A percentile compares a stretch with the other conserved stretches of the same genome.
These are phyloP conservation scores for Juglanconis juglandina DNA, from an alignment of 2,329 filamentous ascomycete species.

Conservation along the genomic window DNA sequence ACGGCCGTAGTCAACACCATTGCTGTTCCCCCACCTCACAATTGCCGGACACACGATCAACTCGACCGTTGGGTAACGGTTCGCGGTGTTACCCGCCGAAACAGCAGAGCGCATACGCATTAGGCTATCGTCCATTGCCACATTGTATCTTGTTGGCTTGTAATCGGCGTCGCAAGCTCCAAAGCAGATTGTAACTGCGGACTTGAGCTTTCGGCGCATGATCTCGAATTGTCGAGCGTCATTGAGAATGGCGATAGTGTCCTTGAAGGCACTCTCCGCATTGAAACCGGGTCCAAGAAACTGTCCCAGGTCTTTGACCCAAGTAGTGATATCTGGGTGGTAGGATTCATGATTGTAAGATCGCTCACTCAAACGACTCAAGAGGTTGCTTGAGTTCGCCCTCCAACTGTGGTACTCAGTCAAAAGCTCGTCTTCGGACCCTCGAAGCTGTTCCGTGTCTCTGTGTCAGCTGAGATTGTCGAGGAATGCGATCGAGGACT, in stretches of 20 bases:
- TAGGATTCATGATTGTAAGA: not conserved
- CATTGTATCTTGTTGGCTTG: not conserved
- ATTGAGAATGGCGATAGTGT: not conserved
- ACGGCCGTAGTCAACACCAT: not conserved
- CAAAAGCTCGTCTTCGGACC: not conserved
- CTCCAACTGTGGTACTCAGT: constrained; percentile 16
- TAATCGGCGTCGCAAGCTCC: no score
- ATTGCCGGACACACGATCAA: constrained; percentile 3
- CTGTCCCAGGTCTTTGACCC: not conserved
- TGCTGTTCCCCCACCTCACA: constrained; percentile 3
- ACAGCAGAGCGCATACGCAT: not conserved
- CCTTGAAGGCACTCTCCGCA: not conserved
- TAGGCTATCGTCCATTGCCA: fast-evolving
- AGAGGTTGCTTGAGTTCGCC: constrained; percentile 12
- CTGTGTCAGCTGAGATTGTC: not conserved
- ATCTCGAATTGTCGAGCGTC: constrained; percentile 2
- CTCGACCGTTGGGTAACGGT: not conserved
- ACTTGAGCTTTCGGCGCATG: not conserved
- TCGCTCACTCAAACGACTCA: not conserved
- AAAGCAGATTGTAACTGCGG: not conserved
- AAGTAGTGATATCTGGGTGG: not conserved
- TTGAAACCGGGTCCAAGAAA: not conserved
- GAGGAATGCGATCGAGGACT: not conserved
- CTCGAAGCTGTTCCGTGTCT: not conserved
- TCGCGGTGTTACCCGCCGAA: no score